Base-by-base conservation (phyloP, 176 grass and related monocot species). In the Pontederia crassipes region DNA sequence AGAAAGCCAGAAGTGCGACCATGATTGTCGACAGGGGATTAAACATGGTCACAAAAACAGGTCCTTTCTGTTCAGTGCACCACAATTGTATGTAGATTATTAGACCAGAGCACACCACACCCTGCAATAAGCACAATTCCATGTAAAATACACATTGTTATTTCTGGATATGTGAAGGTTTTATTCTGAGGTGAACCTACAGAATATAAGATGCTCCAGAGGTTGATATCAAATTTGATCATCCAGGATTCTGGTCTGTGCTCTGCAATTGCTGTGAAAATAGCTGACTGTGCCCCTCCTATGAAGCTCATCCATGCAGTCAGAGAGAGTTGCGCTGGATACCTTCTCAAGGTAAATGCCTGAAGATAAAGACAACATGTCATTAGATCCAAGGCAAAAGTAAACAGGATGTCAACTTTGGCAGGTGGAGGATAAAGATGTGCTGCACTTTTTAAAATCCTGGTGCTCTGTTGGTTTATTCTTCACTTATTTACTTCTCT, bases 41-140 rank as follows among this genome's bases (percentile, higher is more conserved):
- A 73, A 97, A 97, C 87, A 97, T 97, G 58, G 87, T 97, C 17
- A 92, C 93, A 59, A 97, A 97, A 46, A 97, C 93, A 9, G 87
- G 93, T 29, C 93, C 93, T 55, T 85, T 97, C 61, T 83, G 72
- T 64, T 91, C 81, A 0, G 84, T 97, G 74, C 84, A 88, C 93
- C 93, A 92, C 14, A 97, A 57, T 73, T 97, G 93, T 48, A 82
- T 81, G 74, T 87, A 91, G 45, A 97, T 68, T 18, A 81, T 81
- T 69, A 97, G 85, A 51, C 93, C 93, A 10, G 77, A 91, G 73
- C 87, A 91, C 16, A 86, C 64, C 11, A 97, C 4, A 9, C 87
- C 92, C 90, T 89, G 45, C 45, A 75, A 12, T 17, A 29, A 17
- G 48, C 67, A 49, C n/a, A 3, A 61, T 40, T 40, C 32, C 32